phyloP scores from a whole-genome alignment of 441 rosid genomes.

The Monsonia emarginata region DNA sequence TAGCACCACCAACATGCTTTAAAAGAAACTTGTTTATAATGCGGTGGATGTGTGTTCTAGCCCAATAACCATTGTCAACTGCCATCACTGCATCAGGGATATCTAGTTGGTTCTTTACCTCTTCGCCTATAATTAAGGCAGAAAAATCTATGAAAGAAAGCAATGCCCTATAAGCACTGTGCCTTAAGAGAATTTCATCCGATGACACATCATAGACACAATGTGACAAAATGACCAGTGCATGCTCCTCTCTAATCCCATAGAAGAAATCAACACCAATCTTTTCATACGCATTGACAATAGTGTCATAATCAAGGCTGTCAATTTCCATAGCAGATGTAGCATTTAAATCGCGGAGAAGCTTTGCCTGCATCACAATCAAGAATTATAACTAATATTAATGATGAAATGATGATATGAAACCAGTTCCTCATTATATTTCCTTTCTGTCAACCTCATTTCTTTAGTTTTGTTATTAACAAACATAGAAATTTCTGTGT shows the following conservation, averaged over 20 bases:
- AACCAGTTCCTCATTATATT: not conserved
- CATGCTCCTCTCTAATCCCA: conserved; percentile 45
- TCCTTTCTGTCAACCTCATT: not conserved
- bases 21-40: conserved; percentile 54
- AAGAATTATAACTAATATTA: conserved; percentile 11
- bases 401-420: not conserved
- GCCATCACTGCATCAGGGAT: conserved; percentile 24
- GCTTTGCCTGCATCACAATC: conserved; percentile 54
- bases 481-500: too few relatives aligned
- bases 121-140: conserved; percentile 36
- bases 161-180: conserved; percentile 61
- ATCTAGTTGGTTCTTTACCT: conserved; percentile 21
- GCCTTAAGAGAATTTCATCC: conserved; percentile 60
- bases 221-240: conserved; percentile 65
- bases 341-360: conserved; percentile 54
- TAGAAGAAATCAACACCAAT: conserved; percentile 45
- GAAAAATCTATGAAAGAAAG: conserved; percentile 69
- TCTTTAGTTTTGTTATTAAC: not conserved
- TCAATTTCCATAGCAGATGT: conserved; percentile 62
- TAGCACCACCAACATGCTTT: conserved; percentile 60
- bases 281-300: conserved; percentile 57
- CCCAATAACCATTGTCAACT: conserved; percentile 43
- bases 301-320: conserved; percentile 72
- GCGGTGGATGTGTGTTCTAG: conserved; percentile 35
- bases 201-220: conserved; percentile 70